phyloP scores from a whole-genome alignment of 192 early-diverging fungal species.

The Glomus cerebriforme region DNA sequence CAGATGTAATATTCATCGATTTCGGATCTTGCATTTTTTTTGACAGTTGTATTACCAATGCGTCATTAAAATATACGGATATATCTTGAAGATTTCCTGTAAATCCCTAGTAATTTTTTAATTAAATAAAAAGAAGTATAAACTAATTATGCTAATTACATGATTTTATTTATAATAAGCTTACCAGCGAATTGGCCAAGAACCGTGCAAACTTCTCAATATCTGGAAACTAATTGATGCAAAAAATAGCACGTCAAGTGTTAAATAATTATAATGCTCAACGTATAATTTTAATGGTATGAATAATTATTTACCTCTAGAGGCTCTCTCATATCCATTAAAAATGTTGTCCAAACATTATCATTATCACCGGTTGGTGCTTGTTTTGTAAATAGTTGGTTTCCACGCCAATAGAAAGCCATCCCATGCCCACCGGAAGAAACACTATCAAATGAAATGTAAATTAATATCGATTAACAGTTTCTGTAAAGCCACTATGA shows the following conservation, averaged over 20 bases:
- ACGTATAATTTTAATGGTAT: too few relatives aligned
- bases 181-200: conserved; percentile 58
- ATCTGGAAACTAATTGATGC: conserved; percentile 51
- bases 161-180: too few relatives aligned
- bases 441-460: conserved; percentile 47
- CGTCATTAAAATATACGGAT: conserved; percentile 64
- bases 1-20: conserved; percentile 57
- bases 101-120: conserved; percentile 66
- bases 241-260: neutral
- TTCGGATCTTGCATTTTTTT: conserved; percentile 68
- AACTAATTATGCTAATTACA: too few relatives aligned
- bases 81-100: conserved; percentile 72
- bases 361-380: conserved; percentile 54
- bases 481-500: neutral
- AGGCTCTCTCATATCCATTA: conserved; percentile 59
- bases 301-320: conserved; percentile 49
- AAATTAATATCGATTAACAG: too few relatives aligned
- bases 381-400: conserved; percentile 81
- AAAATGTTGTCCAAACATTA: neutral
- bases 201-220: conserved; percentile 65
- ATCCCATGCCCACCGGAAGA: neutral
- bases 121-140: neutral
- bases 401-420: conserved; percentile 57
- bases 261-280: too few relatives aligned
- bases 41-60: conserved; percentile 56